Percentiles rank a stretch among this genome's conserved stretches.
phyloP scores from a whole-genome alignment of 495 filamentous ascomycete genomes.

The Letharia lupina region DNA sequence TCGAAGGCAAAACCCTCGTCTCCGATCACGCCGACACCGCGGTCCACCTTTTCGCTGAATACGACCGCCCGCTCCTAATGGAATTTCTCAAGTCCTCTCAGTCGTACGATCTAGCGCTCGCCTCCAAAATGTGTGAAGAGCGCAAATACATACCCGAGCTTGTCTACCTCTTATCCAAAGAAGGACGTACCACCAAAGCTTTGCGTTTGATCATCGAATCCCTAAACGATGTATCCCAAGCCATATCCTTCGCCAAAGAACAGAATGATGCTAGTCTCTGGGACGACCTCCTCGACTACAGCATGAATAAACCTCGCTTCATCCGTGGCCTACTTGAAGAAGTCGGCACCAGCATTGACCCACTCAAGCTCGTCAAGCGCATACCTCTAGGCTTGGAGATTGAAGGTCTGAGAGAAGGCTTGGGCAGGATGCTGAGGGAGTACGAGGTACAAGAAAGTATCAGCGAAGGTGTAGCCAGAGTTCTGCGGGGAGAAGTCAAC shows the following conservation, averaged over 20 bases:
- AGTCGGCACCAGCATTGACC: constrained; percentile 85
- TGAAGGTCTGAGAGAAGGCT: constrained; percentile 74
- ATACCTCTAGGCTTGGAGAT: constrained; percentile 91
- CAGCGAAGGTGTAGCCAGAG: constrained; percentile 77
- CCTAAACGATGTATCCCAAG: constrained; percentile 77
- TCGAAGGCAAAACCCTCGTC: constrained; percentile 60
- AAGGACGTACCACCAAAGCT: constrained; percentile 82
- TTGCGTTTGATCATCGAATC: constrained; percentile 85
- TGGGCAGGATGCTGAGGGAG: constrained; percentile 80
- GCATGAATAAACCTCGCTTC: constrained; percentile 92
- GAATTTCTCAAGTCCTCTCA: constrained; percentile 77
- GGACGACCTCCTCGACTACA: constrained; percentile 90
- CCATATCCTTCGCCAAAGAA: constrained; percentile 87
- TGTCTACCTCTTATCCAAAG: constrained; percentile 89
- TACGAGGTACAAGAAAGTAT: constrained; percentile 90
- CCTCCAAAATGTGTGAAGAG: constrained; percentile 68
- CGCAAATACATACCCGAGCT: constrained; percentile 76
- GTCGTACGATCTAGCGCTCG: constrained; percentile 70
- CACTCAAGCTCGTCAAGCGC: constrained; percentile 76
- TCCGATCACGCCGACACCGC: constrained; percentile 79
- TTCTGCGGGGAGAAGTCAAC: constrained; percentile 79
- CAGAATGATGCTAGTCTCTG: constrained; percentile 86
- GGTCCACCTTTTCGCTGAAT: constrained; percentile 75
- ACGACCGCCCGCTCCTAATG: constrained; percentile 71
- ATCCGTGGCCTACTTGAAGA: constrained; percentile 88